Evolutionary conservation across 208 protist genomes (phyloP).

Genomic region (Spongospora subterranea): DNA sequence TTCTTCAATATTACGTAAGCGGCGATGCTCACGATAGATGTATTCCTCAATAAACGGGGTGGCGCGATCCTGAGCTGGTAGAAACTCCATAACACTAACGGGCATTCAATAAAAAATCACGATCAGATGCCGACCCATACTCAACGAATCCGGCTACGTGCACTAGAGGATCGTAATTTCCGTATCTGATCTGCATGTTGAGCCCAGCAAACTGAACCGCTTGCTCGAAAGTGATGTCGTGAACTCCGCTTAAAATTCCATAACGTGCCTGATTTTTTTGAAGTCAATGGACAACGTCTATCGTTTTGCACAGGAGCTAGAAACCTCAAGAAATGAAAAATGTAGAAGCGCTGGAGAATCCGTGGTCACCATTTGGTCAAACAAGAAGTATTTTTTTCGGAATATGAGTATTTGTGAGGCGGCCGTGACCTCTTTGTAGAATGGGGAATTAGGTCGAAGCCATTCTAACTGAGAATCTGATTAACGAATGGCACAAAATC

Average conservation of each 20-base stretch:
- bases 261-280: constrained; percentile 11
- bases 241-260: not conserved
- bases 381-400: constrained; percentile 23
- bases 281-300: not conserved
- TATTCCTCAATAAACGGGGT: constrained; percentile 34
- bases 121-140: not conserved
- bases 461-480: constrained; percentile 8
- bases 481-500: not conserved
- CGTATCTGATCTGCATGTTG: constrained; percentile 36
- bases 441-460: not conserved
- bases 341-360: constrained; percentile 2
- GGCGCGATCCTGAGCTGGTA: not conserved
- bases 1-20: not conserved
- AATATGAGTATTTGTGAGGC: not conserved
- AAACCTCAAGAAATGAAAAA: not conserved
- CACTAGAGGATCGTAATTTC: constrained; percentile 50
- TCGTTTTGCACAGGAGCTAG: not conserved
- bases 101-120: not conserved
- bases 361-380: not conserved
- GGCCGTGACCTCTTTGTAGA: not conserved
- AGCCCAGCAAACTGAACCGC: constrained; percentile 39
- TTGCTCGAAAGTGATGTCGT: not conserved
- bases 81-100: constrained; percentile 38
- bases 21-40: constrained; percentile 34
- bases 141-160: constrained; percentile 44